phyloP scores from a whole-genome alignment of 305 asterid species.

The Fraxinus baroniana region DNA sequence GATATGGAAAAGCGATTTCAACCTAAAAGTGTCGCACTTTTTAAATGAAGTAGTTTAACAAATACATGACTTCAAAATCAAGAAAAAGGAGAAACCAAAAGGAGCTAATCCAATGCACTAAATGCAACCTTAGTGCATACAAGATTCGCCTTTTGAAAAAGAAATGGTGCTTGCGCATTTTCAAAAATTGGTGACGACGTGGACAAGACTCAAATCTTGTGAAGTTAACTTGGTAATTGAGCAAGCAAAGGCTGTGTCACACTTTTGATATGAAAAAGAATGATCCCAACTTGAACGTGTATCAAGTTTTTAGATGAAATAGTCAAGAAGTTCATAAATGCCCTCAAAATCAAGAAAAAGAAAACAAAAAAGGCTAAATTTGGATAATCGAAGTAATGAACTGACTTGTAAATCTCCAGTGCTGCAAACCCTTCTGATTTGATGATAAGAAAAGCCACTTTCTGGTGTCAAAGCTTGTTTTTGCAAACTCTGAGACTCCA shows the following conservation, averaged over 20 bases:
- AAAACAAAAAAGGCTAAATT: neutral
- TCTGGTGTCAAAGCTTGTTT: slow-evolving; percentile 41
- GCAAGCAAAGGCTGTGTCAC: neutral
- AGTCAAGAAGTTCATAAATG: neutral
- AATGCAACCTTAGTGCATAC: neutral
- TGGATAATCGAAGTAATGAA: neutral
- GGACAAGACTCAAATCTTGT: neutral
- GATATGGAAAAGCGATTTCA: too few species aligned
- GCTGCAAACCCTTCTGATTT: slow-evolving; percentile 79
- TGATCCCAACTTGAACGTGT: neutral
- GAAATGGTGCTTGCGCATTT: neutral
- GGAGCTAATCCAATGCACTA: neutral
- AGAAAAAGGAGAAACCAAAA: neutral
- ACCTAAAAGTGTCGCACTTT: too few species aligned
- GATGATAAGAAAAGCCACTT: slow-evolving; percentile 37
- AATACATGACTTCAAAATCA: neutral
- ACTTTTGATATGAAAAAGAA: neutral
- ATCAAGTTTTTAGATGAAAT: neutral
- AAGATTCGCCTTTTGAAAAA: neutral
- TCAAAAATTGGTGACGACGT: neutral
- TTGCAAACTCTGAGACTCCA: slow-evolving; percentile 43
- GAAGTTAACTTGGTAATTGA: neutral
- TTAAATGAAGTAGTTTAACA: neutral
- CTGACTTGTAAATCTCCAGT: slow-evolving; percentile 77
- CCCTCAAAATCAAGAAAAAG: neutral